phyloP scores from a whole-genome alignment of 192 early-diverging fungal genomes.

The Gamsiella multidivaricata region DNA sequence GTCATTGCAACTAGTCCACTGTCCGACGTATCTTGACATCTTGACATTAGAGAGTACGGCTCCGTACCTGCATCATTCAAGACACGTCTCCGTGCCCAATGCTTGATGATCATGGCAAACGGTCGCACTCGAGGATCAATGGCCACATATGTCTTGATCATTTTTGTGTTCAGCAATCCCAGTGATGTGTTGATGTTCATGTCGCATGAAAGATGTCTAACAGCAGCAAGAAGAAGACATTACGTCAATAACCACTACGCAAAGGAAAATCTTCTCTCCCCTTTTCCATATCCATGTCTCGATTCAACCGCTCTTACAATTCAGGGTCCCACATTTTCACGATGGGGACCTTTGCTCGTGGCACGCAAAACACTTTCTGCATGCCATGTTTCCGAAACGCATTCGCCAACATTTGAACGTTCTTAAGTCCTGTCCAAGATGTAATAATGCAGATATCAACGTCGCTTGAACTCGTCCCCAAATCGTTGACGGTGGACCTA shows the following conservation, averaged over 20 bases:
- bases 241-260: background rate
- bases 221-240: background rate
- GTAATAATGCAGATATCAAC: conserved; percentile 96
- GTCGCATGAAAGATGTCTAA: conserved; percentile 83
- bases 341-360: conserved; percentile 91
- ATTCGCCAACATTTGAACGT: conserved; percentile 79
- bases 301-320: no score
- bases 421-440: conserved; percentile 77
- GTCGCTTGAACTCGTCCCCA: conserved; percentile 86
- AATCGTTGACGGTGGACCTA: conserved; percentile 88
- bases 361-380: conserved; percentile 80
- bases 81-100: conserved; percentile 88
- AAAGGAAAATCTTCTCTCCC: background rate
- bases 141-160: conserved; percentile 91
- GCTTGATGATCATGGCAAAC: conserved; percentile 91
- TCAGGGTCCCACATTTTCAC: conserved; percentile 93
- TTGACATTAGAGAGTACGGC: background rate
- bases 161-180: conserved; percentile 88
- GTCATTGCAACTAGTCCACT: background rate
- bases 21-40: background rate
- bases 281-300: no score
- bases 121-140: conserved; percentile 90
- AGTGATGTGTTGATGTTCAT: conserved; percentile 95
- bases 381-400: conserved; percentile 85
- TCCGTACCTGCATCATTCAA: conserved; percentile 87